These are phyloP conservation scores for Trichophyton equinum DNA, from an alignment of 2,329 filamentous ascomycete genomes.

Conservation along the genomic window DNA sequence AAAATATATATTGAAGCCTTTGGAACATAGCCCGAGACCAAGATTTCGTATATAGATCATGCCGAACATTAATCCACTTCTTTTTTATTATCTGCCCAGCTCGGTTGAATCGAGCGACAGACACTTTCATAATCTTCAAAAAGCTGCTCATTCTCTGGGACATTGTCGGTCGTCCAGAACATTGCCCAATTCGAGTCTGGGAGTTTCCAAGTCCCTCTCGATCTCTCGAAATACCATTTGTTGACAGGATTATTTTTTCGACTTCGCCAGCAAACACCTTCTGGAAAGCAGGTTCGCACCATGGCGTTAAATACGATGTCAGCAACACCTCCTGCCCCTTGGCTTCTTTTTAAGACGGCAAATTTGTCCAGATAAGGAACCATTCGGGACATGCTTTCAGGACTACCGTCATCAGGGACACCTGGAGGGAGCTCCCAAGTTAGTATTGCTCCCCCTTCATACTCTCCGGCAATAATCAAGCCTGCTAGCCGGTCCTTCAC, in stretches of 20 bases:
- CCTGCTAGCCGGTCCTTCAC: slow-evolving; percentile 72
- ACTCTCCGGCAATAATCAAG: slow-evolving; percentile 87
- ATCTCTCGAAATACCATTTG: slow-evolving; percentile 97
- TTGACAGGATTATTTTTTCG: slow-evolving; percentile 89
- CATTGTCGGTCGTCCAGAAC: slow-evolving; percentile 83
- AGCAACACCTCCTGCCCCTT: slow-evolving; percentile 83
- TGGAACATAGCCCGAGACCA: background rate
- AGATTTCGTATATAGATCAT: background rate
- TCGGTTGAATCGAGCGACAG: slow-evolving; percentile 48
- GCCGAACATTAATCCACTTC: slow-evolving; percentile 39
- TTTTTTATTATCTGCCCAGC: slow-evolving; percentile 35
- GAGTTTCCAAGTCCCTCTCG: slow-evolving; percentile 70
- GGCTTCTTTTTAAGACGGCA: slow-evolving; percentile 74
- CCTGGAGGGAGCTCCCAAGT: slow-evolving; percentile 77
- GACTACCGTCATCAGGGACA: slow-evolving; percentile 41
- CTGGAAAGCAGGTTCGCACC: slow-evolving; percentile 76
- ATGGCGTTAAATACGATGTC: slow-evolving; percentile 95
- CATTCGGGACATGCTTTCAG: slow-evolving; percentile 46
- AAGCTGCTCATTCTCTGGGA: slow-evolving; percentile 40
- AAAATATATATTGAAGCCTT: background rate
- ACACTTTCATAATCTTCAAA: slow-evolving; percentile 62
- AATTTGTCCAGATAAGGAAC: slow-evolving; percentile 98
- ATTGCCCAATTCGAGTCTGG: slow-evolving; percentile 82
- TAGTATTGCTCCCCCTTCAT: slow-evolving; percentile 86
- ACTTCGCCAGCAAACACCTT: slow-evolving; percentile 85